Evolutionary conservation across 768 basidiomycete species (phyloP).

Genomic region (Clavaria fumosa): DNA sequence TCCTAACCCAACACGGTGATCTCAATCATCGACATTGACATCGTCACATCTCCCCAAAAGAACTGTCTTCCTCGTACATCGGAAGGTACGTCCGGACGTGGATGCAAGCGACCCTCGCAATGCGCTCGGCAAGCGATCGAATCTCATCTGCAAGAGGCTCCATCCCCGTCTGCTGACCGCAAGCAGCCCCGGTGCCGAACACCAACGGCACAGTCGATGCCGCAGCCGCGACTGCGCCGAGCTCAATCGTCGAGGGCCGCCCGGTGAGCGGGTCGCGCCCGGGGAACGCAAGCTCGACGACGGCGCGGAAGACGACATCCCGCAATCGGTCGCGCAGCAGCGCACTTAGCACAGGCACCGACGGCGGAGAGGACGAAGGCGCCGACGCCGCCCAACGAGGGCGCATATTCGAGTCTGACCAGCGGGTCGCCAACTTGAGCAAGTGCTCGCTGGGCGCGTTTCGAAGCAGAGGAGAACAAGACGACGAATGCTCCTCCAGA

Average conservation of each 20-base stretch:
- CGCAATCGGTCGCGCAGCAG: conserved; percentile 51
- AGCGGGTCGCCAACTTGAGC: conserved; percentile 48
- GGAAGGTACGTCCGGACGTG: conserved; percentile 64
- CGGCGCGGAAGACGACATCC: conserved; percentile 45
- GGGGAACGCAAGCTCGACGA: conserved; percentile 38
- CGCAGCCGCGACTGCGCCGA: conserved; percentile 8
- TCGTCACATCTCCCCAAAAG: too few relatives aligned
- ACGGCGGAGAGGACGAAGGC: too few relatives aligned
- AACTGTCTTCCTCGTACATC: conserved; percentile 59
- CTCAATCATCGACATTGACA: too few relatives aligned
- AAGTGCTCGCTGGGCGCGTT: conserved; percentile 34
- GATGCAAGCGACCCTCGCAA: conserved; percentile 56
- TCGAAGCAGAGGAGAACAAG: too few relatives aligned
- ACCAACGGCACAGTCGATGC: conserved; percentile 8
- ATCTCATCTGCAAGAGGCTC: conserved; percentile 61
- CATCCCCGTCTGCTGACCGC: conserved; percentile 43
- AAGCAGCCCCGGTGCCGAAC: too few relatives aligned
- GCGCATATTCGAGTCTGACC: conserved; percentile 56
- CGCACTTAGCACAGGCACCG: conserved; percentile 34
- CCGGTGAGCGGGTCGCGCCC: conserved; percentile 23
- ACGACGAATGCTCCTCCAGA: conserved; percentile 15
- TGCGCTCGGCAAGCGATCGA: conserved; percentile 48
- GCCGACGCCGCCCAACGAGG: too few relatives aligned
- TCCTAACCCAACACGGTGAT: too few relatives aligned
- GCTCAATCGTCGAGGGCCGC: conserved; percentile 17